These are phyloP conservation scores for Lonicera japonica DNA, from an alignment of 129 eudicot species.

Conservation along the genomic window DNA sequence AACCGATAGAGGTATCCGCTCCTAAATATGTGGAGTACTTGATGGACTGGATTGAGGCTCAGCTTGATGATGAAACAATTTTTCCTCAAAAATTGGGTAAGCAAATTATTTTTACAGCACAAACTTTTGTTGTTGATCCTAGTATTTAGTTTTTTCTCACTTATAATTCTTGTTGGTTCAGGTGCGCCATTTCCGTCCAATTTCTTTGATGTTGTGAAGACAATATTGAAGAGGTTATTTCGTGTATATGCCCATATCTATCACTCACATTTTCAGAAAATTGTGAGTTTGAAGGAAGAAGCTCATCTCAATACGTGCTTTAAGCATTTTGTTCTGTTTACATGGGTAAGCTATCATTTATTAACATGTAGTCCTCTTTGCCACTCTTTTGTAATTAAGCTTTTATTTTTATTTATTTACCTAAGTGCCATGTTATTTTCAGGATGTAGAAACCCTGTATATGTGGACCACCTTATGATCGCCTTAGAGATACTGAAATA, in stretches of 20 bases:
- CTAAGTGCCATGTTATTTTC: no score
- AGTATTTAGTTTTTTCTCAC: neutral
- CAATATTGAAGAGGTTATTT: slow-evolving; percentile 52
- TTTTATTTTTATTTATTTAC: no score
- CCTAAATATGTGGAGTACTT: slow-evolving; percentile 55
- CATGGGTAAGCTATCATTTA: slow-evolving; percentile 39
- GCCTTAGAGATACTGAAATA: neutral
- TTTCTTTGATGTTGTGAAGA: slow-evolving; percentile 61
- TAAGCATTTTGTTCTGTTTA: slow-evolving; percentile 70
- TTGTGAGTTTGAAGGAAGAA: slow-evolving; percentile 61
- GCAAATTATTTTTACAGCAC: slow-evolving; percentile 3
- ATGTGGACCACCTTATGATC: neutral
- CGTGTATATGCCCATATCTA: slow-evolving; percentile 69
- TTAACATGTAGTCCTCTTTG: no score
- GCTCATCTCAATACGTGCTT: slow-evolving; percentile 68
- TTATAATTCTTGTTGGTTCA: slow-evolving; percentile 10
- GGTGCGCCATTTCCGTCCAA: slow-evolving; percentile 61
- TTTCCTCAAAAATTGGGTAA: slow-evolving; percentile 63
- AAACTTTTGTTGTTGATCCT: no score
- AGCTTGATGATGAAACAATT: slow-evolving; percentile 54
- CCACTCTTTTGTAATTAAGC: no score
- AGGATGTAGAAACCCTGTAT: neutral
- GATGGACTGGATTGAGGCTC: slow-evolving; percentile 64
- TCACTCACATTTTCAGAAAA: slow-evolving; percentile 67
- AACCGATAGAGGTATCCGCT: slow-evolving; percentile 61